Base-by-base conservation (phyloP, 192 early-diverging fungal species). In the Funneliformis geosporum region DNA sequence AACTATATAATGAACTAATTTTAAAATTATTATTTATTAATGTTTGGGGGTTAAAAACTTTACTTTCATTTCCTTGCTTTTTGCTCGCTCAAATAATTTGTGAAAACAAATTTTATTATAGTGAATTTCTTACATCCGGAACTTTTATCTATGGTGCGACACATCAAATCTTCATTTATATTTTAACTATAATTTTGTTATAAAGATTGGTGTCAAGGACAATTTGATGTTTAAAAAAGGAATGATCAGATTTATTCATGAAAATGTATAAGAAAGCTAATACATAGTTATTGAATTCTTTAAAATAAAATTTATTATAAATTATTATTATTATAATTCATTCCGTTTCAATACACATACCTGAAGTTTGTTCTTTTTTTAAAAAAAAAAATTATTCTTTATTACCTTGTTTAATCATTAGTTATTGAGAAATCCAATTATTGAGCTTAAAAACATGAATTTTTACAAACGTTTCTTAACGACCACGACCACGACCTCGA, bases 141-240 rank as follows among this genome's bases (percentile, higher is more conserved):
- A 76, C 87, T 0, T 80, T 92, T 55, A 89, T 98, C 78, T 97
- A 98, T 82, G 91, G 93, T 18, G 91, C 95, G 4, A 96, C 98
- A 10, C 98, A 99, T 81, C 98, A 99, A 81, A 91, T 42, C 98
- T 98, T 81, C 98, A 99, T 80, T 81, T 97, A 62, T 96, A 99
- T 86, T 98, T 99, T 85, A 97, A 98, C 89, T 99, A 99, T 90
- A 99, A 99, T 88, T 99, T 95, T 82, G 98, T 92, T 76, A 89
- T 93, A 66, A 87, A 90, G 69, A 93, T 93, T 0, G 87, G 87
- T 8, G 83, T 33, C 33, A 83, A 8, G 90, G 93, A 67, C 89
- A 93, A 78, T 92, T 91, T 79, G 87, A 93, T 78, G 83, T 84
- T 7, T 82, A 83, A 25, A 73, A 88, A 61, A 87, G 89, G 72